Evolutionary conservation across 306 rosid species (phyloP).

Genomic region (Vigna hirtella): DNA sequence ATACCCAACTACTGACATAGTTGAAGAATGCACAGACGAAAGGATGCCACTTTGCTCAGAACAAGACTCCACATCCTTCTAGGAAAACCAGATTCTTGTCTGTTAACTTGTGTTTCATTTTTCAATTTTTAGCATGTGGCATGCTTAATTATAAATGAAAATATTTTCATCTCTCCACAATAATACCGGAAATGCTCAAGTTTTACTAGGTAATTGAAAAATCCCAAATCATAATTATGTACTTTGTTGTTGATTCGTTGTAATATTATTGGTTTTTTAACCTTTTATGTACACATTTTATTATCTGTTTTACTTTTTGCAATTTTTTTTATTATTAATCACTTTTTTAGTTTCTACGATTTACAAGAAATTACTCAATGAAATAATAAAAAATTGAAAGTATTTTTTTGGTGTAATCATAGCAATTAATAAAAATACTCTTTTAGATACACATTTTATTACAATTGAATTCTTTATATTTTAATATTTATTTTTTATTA

Average conservation of each 20-base stretch:
- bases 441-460: too few relatives aligned
- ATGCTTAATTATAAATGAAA: not conserved
- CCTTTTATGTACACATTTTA: too few relatives aligned
- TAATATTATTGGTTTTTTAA: too few relatives aligned
- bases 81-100: not conserved
- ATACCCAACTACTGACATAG: not conserved
- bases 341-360: too few relatives aligned
- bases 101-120: not conserved
- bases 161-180: not conserved
- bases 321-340: too few relatives aligned
- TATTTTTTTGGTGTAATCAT: too few relatives aligned
- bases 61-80: slow-evolving; percentile 40
- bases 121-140: slow-evolving; percentile 5
- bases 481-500: too few relatives aligned
- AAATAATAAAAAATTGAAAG: too few relatives aligned
- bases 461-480: too few relatives aligned
- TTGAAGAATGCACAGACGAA: slow-evolving; percentile 42
- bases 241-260: not conserved
- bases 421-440: too few relatives aligned
- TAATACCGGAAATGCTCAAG: not conserved
- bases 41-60: slow-evolving; percentile 34
- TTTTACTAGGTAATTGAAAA: not conserved
- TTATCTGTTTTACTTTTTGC: too few relatives aligned
- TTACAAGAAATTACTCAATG: too few relatives aligned
- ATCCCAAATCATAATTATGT: not conserved